Conservation (phyloP, 1,139 yeast genomes). For the Geotrichum reessii region DNA sequence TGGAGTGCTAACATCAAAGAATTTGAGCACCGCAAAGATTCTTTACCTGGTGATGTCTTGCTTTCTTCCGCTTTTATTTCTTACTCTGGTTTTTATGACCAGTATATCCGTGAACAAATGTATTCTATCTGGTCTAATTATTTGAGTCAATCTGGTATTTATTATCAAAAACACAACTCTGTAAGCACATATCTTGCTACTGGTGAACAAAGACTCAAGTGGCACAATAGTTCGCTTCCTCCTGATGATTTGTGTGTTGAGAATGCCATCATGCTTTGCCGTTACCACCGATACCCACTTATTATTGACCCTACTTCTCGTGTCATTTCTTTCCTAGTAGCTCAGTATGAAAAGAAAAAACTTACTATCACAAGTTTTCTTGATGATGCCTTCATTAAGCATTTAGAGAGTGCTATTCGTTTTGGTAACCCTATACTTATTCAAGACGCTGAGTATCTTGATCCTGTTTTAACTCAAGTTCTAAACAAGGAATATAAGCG, state of each 20-base stretch:
- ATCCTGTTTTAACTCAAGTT: constrained; percentile 64
- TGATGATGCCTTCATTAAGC: constrained; percentile 62
- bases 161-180: constrained; percentile 38
- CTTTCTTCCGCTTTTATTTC: constrained; percentile 57
- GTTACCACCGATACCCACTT: constrained; percentile 45
- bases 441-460: constrained; percentile 73
- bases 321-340: constrained; percentile 41
- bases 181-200: constrained; percentile 41
- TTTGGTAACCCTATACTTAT: constrained; percentile 75
- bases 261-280: constrained; percentile 52
- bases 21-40: constrained; percentile 46
- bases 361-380: constrained; percentile 62
- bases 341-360: constrained; percentile 34
- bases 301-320: constrained; percentile 69
- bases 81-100: constrained; percentile 60
- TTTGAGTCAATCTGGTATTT: constrained; percentile 41
- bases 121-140: constrained; percentile 41
- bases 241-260: constrained; percentile 57
- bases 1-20: constrained; percentile 59
- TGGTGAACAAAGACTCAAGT: constrained; percentile 41
- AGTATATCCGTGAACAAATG: constrained; percentile 43
- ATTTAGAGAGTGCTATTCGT: constrained; percentile 70
- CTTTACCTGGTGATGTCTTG: constrained; percentile 59
- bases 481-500: constrained; percentile 55
- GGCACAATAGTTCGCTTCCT: constrained; percentile 53